Evolutionary conservation across 306 rosid species (phyloP), one percentile per base, ranked within the genome.

Genomic region (Castanospermum australe): DNA sequence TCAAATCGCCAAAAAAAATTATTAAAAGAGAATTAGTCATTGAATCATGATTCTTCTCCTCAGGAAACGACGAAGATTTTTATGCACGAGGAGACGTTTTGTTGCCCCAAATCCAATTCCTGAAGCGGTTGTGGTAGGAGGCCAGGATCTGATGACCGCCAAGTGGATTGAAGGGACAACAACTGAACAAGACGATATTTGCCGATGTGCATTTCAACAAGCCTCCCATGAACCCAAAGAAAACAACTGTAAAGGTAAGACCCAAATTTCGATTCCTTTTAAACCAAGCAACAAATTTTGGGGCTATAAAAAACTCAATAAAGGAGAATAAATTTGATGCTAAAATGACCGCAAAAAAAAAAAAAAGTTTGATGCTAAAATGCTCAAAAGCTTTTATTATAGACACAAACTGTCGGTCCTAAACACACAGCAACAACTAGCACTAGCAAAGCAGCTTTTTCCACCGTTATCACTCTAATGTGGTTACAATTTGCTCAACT

Each of bases 401-500:
- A 20, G 39, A 42, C 28, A 68, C 39, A 2, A 75, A 44, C 2
- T 38, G 44, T 18, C 8, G 30, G 4, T 4, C 17, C 4, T 32
- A 51, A 61, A 5, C 54, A 30, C 41, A 63, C n/a, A 52, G 75
- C 44, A 77, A 66, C 75, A 42, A 42, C 47, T 14, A 30, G 30
- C n/a, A n/a, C n/a, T n/a, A n/a, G n/a, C n/a, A n/a, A n/a, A n/a
- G n/a, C 17, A 71, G 25, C 69, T 14, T 44, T 65, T 28, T 18
- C 73, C 22, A 30, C 42, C 65, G n/a, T 54, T 7, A 14, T 78
- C 80, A 54, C 32, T 61, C 14, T 61, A 8, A 69, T 6, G 21
- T 36, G 59, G 54, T 47, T 48, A 73, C 38, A 81, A 50, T 77
- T 65, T 82, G 69, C 78, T 95, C 56, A 35, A 45, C 82, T 77